These are phyloP conservation scores for Fraxinus cuspidata DNA, from an alignment of 257 asterid genomes.

Conservation along the genomic window DNA sequence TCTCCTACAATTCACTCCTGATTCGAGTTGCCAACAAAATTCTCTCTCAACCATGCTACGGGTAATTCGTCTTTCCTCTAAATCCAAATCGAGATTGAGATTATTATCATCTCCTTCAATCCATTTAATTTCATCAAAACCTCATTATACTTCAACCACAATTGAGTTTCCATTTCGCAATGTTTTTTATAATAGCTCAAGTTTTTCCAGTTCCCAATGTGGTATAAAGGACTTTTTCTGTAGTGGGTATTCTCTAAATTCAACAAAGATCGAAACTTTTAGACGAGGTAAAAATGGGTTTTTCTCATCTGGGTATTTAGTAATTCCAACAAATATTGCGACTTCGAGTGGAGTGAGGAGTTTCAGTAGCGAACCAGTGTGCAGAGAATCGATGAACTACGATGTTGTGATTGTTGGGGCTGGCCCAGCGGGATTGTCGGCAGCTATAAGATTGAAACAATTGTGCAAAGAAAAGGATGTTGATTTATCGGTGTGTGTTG, in stretches of 20 bases:
- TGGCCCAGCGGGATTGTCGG: conserved; percentile 97
- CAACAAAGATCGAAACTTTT: conserved; percentile 29
- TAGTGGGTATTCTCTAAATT: conserved; percentile 27
- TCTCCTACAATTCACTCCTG: background rate
- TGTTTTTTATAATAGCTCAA: conserved; percentile 2
- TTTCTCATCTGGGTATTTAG: conserved; percentile 27
- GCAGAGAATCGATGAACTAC: conserved; percentile 72
- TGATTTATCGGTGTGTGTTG: conserved; percentile 87
- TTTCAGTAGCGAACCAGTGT: conserved; percentile 47
- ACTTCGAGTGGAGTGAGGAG: conserved; percentile 38
- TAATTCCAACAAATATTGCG: conserved; percentile 22
- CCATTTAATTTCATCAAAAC: background rate
- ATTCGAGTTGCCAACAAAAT: background rate
- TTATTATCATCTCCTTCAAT: background rate
- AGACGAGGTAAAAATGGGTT: conserved; percentile 28
- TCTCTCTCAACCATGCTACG: background rate
- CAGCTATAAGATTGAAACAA: conserved; percentile 89
- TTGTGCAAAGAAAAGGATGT: conserved; percentile 69
- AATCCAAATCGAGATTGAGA: background rate
- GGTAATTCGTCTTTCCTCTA: background rate
- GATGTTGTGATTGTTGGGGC: conserved; percentile 98
- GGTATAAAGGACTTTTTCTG: conserved; percentile 14
- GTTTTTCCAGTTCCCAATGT: conserved; percentile 12
- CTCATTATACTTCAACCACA: background rate
- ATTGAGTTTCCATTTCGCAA: conserved; percentile 14